Conservation (phyloP, 2,329 filamentous ascomycete genomes). For the Hymenoscyphus occultus region DNA sequence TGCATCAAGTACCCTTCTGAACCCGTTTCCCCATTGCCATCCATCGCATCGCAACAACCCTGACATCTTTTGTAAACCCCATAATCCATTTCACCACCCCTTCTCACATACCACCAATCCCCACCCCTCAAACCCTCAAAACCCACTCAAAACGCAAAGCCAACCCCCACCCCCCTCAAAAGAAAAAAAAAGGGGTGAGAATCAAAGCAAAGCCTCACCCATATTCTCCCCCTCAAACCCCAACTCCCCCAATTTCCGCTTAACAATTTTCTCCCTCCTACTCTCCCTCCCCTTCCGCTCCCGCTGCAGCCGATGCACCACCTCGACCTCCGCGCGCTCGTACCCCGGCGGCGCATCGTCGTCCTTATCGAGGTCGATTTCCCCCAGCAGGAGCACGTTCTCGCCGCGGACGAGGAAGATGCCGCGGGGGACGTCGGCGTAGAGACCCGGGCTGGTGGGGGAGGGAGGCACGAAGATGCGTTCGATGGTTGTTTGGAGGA, state of each 20-base stretch:
- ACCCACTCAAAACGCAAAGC: not conserved
- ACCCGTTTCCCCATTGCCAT: not conserved
- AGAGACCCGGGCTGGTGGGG: constrained; percentile 51
- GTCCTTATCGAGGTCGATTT: constrained; percentile 95
- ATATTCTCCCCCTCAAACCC: constrained; percentile 87
- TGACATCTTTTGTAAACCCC: not conserved
- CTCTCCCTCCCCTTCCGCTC: constrained; percentile 68
- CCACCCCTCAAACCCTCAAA: not conserved
- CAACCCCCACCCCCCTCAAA: no score
- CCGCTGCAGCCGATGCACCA: constrained; percentile 71
- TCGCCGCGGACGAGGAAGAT: constrained; percentile 92
- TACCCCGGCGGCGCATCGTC: constrained; percentile 77
- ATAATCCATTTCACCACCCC: not conserved
- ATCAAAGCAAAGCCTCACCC: constrained; percentile 69
- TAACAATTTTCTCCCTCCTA: constrained; percentile 66
- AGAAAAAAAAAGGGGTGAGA: no score
- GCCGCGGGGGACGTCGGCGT: constrained; percentile 80
- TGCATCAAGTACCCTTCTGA: constrained; percentile 35
- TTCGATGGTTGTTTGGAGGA: constrained; percentile 90
- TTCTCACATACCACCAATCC: not conserved
- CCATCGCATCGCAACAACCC: not conserved
- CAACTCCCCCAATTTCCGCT: constrained; percentile 68
- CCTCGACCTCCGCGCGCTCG: constrained; percentile 59
- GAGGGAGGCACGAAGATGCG: constrained; percentile 63
- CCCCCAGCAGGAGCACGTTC: constrained; percentile 92